Percentiles rank a stretch among this genome's conserved stretches.
These are phyloP conservation scores for Tolypocladium ovalisporum DNA, from an alignment of 2,329 filamentous ascomycete species.

Conservation along the genomic window DNA sequence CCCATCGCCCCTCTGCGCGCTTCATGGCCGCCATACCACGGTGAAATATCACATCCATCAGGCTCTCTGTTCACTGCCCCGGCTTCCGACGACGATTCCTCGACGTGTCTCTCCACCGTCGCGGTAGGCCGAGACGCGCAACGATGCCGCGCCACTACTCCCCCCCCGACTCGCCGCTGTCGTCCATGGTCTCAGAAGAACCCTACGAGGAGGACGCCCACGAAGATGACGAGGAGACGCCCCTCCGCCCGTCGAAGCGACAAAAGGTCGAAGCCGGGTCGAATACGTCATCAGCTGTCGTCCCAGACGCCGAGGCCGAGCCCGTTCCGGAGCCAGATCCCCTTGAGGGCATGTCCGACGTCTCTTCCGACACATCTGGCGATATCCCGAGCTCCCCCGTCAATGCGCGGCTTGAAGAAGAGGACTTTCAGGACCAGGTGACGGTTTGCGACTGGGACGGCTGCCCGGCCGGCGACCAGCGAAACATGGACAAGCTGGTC, in stretches of 20 bases:
- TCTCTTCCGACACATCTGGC: constrained; percentile 85
- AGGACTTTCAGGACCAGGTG: constrained; percentile 67
- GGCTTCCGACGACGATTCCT: not conserved
- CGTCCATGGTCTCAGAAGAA: constrained; percentile 34
- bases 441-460: constrained; percentile 70
- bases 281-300: constrained; percentile 32
- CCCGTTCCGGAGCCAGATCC: constrained; percentile 38
- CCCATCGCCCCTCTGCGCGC: not conserved
- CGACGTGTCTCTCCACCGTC: not conserved
- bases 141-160: constrained; percentile 14
- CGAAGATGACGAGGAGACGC: constrained; percentile 27
- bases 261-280: constrained; percentile 33
- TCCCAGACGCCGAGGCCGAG: constrained; percentile 31
- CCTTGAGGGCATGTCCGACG: constrained; percentile 52
- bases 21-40: not conserved
- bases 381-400: constrained; percentile 65
- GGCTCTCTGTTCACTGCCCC: not conserved
- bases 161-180: constrained; percentile 34
- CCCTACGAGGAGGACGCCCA: constrained; percentile 34
- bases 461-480: constrained; percentile 58
- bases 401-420: constrained; percentile 59
- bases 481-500: constrained; percentile 73
- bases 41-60: not conserved
- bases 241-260: constrained; percentile 34
- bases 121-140: not conserved